phyloP scores from a whole-genome alignment of 164 flowering plant genomes.

The Tetracentron sinense region DNA sequence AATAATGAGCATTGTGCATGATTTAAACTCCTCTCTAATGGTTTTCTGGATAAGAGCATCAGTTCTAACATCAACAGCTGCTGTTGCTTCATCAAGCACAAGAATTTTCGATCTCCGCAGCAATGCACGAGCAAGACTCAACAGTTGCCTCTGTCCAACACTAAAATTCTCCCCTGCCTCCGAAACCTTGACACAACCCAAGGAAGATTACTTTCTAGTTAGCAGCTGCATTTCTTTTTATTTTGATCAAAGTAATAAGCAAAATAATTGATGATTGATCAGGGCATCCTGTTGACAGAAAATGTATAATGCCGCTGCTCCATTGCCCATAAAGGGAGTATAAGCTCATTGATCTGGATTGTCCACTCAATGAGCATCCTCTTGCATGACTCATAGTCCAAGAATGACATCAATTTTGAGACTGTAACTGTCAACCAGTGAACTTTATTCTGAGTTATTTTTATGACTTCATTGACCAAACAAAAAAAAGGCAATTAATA shows the following conservation, averaged over 20 bases:
- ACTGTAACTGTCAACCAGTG: too few relatives aligned
- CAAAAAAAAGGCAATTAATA: conserved; percentile 30
- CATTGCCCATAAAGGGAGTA: too few relatives aligned
- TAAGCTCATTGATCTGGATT: too few relatives aligned
- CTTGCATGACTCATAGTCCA: background rate
- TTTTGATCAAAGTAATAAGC: background rate
- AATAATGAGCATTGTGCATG: conserved; percentile 93
- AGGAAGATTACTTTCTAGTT: conserved; percentile 1
- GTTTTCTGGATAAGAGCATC: conserved; percentile 97
- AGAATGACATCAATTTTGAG: background rate
- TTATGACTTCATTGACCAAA: too few relatives aligned
- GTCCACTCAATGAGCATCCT: background rate
- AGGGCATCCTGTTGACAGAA: too few relatives aligned
- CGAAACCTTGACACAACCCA: conserved; percentile 55
- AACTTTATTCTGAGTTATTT: too few relatives aligned
- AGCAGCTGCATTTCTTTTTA: background rate
- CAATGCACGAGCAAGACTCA: conserved; percentile 96
- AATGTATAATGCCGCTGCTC: too few relatives aligned
- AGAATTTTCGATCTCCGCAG: conserved; percentile 93
- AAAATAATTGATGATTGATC: background rate
- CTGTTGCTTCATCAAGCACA: conserved; percentile 99
- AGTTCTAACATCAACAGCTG: conserved; percentile 98
- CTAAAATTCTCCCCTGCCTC: conserved; percentile 99
- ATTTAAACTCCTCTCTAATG: conserved; percentile 83
- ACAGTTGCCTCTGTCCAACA: conserved; percentile 94